Base-by-base conservation (phyloP, 371 early-diverging fungal species). In the Mucor velutinosus region DNA sequence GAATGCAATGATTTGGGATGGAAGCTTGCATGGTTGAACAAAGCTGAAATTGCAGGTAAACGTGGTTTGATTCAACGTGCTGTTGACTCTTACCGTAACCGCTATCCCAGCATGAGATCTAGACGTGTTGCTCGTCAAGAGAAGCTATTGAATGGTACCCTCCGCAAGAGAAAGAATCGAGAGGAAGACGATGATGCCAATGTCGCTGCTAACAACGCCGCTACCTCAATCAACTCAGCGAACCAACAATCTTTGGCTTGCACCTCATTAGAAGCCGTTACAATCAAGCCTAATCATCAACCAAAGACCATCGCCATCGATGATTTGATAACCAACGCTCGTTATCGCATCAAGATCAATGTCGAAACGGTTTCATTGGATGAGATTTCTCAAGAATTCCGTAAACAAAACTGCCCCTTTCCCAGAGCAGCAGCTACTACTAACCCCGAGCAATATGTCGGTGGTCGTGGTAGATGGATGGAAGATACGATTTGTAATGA, bases 51-150 rank as follows among this genome's bases (percentile, higher is more conserved):
- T 51, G 87, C 91, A 35, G 96, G 92, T 12, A 93, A 94, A 60
- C 90, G 97, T 29, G 99, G 99, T 14, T 83, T 97, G 49, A 86
- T 98, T 56, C 99, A 98, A 77, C 86, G 98, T 2, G 97, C 97
- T 1, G 99, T 98, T 0, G 98, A 98, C 75, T 93, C 93, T 30
- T 98, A 93, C 69, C 88, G 97, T 55, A 94, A 96, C 68, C 89
- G 94, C 15, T 90, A 90, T 69, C 92, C 94, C 19, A 90, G 89
- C 49, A 87, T 91, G 76, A 85, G 94, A 60, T 92, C 91, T 21
- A 85, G 95, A 55, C 86, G 95, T 23, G 90, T 95, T n/a, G 87
- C 93, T 15, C 85, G 94, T 64, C 89, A 94, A 72, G 94, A 95
- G 66, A 94, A 94, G 76, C 76, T 90, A 41, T 58, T 80, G 66